Evolutionary conservation across 2,329 filamentous ascomycete genomes (phyloP).

Genomic region (Tolypocladium amazonense): DNA sequence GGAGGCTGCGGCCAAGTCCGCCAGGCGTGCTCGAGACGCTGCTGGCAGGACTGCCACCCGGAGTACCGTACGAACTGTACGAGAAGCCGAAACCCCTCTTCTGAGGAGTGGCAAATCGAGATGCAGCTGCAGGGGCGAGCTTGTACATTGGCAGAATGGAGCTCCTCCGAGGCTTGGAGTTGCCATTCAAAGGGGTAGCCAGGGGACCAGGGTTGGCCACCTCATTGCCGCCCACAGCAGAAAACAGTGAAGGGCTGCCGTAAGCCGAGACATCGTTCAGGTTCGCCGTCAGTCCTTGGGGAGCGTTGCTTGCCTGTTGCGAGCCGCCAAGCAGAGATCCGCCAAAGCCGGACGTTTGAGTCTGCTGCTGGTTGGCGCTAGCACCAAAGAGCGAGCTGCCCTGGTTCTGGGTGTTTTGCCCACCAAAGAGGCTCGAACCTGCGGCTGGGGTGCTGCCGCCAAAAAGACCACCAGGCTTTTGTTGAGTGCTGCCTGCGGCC

Average conservation of each 20-base stretch:
- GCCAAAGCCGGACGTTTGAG: slow-evolving; percentile 29
- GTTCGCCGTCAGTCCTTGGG: slow-evolving; percentile 63
- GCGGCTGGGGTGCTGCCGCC: slow-evolving; percentile 33
- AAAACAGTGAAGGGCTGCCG: slow-evolving; percentile 78
- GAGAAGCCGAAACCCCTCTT: slow-evolving; percentile 86
- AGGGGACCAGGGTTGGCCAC: slow-evolving; percentile 72
- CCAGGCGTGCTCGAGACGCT: slow-evolving; percentile 56
- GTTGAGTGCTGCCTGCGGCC: slow-evolving; percentile 19
- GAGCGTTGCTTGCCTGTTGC: slow-evolving; percentile 37
- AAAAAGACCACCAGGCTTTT: slow-evolving; percentile 40
- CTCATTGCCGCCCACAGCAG: slow-evolving; percentile 54
- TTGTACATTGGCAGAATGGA: slow-evolving; percentile 80
- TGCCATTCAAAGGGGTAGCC: slow-evolving; percentile 75
- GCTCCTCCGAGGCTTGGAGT: slow-evolving; percentile 63
- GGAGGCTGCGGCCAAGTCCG: slow-evolving; percentile 53
- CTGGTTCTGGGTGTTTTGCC: slow-evolving; percentile 32
- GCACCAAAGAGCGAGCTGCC: slow-evolving; percentile 34
- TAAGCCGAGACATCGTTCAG: slow-evolving; percentile 81
- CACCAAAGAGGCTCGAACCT: slow-evolving; percentile 44
- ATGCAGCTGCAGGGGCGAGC: slow-evolving; percentile 69
- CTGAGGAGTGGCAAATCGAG: slow-evolving; percentile 72
- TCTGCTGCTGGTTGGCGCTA: slow-evolving; percentile 37
- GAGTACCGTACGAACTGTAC: slow-evolving; percentile 84
- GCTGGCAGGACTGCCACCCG: slow-evolving; percentile 57
- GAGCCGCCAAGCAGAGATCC: slow-evolving; percentile 50